These are phyloP conservation scores for Choanephora cucurbitarum DNA, from an alignment of 371 early-diverging fungal genomes.

Conservation along the genomic window DNA sequence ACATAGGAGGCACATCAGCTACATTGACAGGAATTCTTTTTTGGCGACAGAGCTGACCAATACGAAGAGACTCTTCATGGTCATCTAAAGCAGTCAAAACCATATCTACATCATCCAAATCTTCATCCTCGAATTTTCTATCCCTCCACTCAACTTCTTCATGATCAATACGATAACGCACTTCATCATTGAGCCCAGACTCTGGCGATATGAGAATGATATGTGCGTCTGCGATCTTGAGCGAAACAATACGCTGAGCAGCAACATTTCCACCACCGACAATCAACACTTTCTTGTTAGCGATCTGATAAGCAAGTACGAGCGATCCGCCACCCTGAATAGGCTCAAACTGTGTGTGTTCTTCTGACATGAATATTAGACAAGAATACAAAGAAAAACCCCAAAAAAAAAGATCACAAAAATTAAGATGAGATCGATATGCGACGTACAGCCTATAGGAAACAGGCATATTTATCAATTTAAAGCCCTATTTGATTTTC, in stretches of 20 bases:
- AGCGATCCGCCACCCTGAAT: slow-evolving; percentile 79
- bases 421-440: no score
- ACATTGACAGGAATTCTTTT: slow-evolving; percentile 88
- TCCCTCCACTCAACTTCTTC: slow-evolving; percentile 65
- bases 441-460: no score
- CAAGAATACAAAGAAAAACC: no score
- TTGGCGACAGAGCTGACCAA: slow-evolving; percentile 67
- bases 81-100: slow-evolving; percentile 84
- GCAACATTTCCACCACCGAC: slow-evolving; percentile 86
- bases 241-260: slow-evolving; percentile 77
- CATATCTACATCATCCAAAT: slow-evolving; percentile 66
- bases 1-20: slow-evolving; percentile 87
- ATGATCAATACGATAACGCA: slow-evolving; percentile 58
- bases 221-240: slow-evolving; percentile 78
- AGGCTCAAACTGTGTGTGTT: slow-evolving; percentile 13
- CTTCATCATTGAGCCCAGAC: slow-evolving; percentile 65
- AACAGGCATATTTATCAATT: no score
- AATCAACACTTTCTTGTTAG: slow-evolving; percentile 70
- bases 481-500: no score
- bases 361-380: slow-evolving; percentile 5
- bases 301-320: slow-evolving; percentile 78
- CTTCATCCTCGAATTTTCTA: slow-evolving; percentile 58
- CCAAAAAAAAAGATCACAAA: no score
- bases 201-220: slow-evolving; percentile 74
- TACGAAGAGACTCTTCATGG: slow-evolving; percentile 67